Evolutionary conservation across 768 basidiomycete genomes (phyloP).

Genomic region (Mycena vulgaris): DNA sequence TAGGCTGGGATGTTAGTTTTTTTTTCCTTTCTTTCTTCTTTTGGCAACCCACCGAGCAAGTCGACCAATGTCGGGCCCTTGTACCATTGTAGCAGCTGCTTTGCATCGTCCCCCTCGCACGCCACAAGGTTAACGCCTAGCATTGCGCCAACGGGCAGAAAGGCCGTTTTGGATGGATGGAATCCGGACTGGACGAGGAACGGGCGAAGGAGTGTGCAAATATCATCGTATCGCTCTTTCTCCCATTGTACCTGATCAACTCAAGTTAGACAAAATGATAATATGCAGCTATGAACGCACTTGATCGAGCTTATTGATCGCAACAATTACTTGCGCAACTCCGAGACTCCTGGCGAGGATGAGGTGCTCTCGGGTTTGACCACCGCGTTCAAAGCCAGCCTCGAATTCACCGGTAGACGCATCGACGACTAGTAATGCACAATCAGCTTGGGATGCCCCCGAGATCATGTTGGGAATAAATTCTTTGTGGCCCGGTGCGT

Average conservation of each 20-base stretch:
- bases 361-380: constrained; percentile 96
- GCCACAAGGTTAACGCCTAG: constrained; percentile 87
- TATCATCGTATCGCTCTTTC: constrained; percentile 87
- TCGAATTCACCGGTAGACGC: constrained; percentile 94
- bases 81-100: constrained; percentile 81
- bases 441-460: constrained; percentile 97
- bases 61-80: constrained; percentile 88
- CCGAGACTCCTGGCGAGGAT: constrained; percentile 93
- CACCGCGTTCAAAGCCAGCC: constrained; percentile 93
- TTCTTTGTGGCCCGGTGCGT: constrained; percentile 97
- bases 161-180: constrained; percentile 80
- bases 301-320: constrained; percentile 95
- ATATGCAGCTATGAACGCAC: constrained; percentile 58
- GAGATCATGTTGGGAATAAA: constrained; percentile 99
- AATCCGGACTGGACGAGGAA: constrained; percentile 95
- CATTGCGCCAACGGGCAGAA: constrained; percentile 93
- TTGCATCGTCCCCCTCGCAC: constrained; percentile 62
- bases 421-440: constrained; percentile 94
- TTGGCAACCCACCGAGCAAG: constrained; percentile 75
- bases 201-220: constrained; percentile 78
- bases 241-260: constrained; percentile 86
- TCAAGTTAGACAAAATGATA: neutral
- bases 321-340: constrained; percentile 91
- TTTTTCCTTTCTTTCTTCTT: neutral
- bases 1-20: constrained; percentile 45